phyloP scores from a whole-genome alignment of 352 stramenopile genomes.

The Phytophthora chlamydospora region DNA sequence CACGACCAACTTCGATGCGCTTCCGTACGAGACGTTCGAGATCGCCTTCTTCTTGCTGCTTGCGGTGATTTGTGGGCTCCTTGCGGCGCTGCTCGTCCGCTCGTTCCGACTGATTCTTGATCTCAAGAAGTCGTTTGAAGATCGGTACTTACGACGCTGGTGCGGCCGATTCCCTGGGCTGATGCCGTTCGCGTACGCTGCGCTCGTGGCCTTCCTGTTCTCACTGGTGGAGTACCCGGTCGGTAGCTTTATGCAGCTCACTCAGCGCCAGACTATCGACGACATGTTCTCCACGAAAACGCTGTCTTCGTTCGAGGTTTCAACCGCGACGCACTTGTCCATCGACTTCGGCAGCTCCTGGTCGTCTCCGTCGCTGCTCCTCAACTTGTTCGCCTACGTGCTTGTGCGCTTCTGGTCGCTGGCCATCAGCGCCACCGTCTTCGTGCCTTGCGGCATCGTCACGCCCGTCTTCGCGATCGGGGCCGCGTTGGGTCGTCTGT shows the following conservation, averaged over 20 bases:
- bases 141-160: slow-evolving; percentile 25
- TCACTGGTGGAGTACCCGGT: slow-evolving; percentile 74
- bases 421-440: slow-evolving; percentile 79
- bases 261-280: slow-evolving; percentile 81
- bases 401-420: slow-evolving; percentile 82
- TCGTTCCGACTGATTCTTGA: slow-evolving; percentile 59
- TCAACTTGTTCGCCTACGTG: slow-evolving; percentile 76
- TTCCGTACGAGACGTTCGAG: slow-evolving; percentile 81
- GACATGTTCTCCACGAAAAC: slow-evolving; percentile 86
- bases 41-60: slow-evolving; percentile 82
- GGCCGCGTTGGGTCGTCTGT: slow-evolving; percentile 86
- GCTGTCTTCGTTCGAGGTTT: slow-evolving; percentile 40
- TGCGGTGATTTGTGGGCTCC: slow-evolving; percentile 79
- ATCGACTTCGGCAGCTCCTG: slow-evolving; percentile 58
- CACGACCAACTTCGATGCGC: slow-evolving; percentile 71
- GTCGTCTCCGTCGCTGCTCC: slow-evolving; percentile 60
- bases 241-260: slow-evolving; percentile 83
- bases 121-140: slow-evolving; percentile 49
- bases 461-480: slow-evolving; percentile 92
- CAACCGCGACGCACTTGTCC: slow-evolving; percentile 38
- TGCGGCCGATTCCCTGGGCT: slow-evolving; percentile 32
- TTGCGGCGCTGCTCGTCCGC: slow-evolving; percentile 83
- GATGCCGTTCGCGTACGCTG: slow-evolving; percentile 72
- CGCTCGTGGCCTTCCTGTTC: slow-evolving; percentile 68
- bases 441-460: slow-evolving; percentile 91